Evolutionary conservation across 176 grass and related monocot species (phyloP), one percentile per base, ranked within the genome.

Genomic region (Elymus sibiricus): DNA sequence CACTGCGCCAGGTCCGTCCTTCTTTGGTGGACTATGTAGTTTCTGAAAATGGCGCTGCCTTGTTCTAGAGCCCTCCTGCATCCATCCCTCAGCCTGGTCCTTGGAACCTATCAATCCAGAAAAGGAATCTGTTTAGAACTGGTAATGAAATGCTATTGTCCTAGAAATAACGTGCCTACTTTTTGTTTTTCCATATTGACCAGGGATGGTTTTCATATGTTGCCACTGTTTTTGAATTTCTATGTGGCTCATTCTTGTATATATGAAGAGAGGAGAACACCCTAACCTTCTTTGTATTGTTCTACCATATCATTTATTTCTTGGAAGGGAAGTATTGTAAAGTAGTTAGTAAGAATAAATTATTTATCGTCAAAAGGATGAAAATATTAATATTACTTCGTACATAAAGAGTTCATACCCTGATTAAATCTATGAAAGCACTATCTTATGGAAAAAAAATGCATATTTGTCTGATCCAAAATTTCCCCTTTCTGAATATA

Each of bases 61-160:
- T 39, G 60, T 35, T 81, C 6, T 75, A 81, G 70, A 90, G 39
- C 38, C 77, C 78, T 31, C 68, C 29, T 40, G 70, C 43, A 43
- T 76, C 5, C 73, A 46, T 63, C 42, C 85, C 87, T 91, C 82
- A 91, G 61, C 82, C 77, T 91, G 89, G 66, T 77, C 89, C 85
- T 74, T 88, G 81, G 78, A 91, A 91, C 89, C 89, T 91, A 74
- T 85, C 77, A 84, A 85, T 51, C 9, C 38, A 86, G 46, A 65
- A 85, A 35, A 89, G 4, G n/a, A 76, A 76, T 53, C 27, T 76
- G 44, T 80, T 86, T 58, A 70, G 29, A 77, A 71, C 53, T 53
- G 25, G 62, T 32, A 84, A 42, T 40, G 49, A 62, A 65, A 80
- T 67, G 31, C 26, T 79, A n/a, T 65, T 77, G 13, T 43, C 79